phyloP scores from a whole-genome alignment of 2,329 filamentous ascomycete species.

The Fusarium pilosicola region DNA sequence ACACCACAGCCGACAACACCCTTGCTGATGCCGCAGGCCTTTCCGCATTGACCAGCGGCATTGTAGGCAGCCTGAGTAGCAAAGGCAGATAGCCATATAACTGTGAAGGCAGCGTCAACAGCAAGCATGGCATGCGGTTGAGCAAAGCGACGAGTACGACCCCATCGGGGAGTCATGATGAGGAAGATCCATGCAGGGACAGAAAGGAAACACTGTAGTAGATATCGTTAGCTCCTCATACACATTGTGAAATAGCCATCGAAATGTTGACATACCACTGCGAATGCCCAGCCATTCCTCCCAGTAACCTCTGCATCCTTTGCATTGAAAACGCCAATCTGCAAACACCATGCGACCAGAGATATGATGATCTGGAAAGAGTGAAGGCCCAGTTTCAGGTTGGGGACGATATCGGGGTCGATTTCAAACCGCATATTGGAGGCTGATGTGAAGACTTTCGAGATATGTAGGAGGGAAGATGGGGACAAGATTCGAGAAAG shows the following conservation, averaged over 20 bases:
- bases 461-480: background rate
- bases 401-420: slow-evolving; percentile 64
- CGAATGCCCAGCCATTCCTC: slow-evolving; percentile 71
- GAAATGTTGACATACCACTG: slow-evolving; percentile 60
- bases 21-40: slow-evolving; percentile 69
- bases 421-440: slow-evolving; percentile 60
- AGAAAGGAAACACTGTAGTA: slow-evolving; percentile 68
- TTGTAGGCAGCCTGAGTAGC: slow-evolving; percentile 73
- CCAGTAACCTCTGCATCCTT: slow-evolving; percentile 62
- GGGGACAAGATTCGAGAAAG: background rate
- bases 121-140: slow-evolving; percentile 69
- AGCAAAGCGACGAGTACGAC: slow-evolving; percentile 69
- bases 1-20: slow-evolving; percentile 71
- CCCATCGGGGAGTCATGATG: slow-evolving; percentile 71
- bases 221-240: slow-evolving; percentile 7
- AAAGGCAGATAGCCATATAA: slow-evolving; percentile 75
- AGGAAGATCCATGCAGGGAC: slow-evolving; percentile 73
- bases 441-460: background rate
- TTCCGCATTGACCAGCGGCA: slow-evolving; percentile 62
- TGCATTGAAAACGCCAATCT: slow-evolving; percentile 67
- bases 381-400: slow-evolving; percentile 68
- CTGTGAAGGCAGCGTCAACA: slow-evolving; percentile 65
- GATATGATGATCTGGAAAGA: slow-evolving; percentile 63
- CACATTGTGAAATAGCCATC: too few relatives aligned
- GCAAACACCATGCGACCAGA: slow-evolving; percentile 67